Conservation (phyloP, 129 eudicot genomes). For the Saussurea involucrata region DNA sequence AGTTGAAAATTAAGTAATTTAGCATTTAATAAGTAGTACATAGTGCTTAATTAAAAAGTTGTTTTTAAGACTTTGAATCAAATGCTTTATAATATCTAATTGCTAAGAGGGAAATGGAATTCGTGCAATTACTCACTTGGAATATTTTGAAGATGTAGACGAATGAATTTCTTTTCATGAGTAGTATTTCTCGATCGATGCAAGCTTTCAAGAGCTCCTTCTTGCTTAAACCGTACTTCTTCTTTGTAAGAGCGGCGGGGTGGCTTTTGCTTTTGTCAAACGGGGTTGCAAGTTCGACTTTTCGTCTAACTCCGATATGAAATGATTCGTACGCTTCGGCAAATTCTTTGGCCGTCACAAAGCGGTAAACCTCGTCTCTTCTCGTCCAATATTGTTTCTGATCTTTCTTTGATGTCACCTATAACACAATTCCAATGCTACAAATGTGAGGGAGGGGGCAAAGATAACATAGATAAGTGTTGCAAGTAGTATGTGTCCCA, state of each 20-base stretch:
- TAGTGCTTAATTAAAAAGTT: no score
- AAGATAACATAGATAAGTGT: not conserved
- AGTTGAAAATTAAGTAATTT: no score
- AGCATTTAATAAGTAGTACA: no score
- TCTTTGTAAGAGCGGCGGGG: slow-evolving; percentile 78
- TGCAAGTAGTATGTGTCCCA: not conserved
- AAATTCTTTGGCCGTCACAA: slow-evolving; percentile 60
- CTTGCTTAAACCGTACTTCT: slow-evolving; percentile 48
- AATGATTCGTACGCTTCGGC: slow-evolving; percentile 56
- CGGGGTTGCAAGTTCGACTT: slow-evolving; percentile 43
- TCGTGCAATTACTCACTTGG: slow-evolving; percentile 41
- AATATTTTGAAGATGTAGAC: slow-evolving; percentile 55
- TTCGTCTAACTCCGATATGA: slow-evolving; percentile 49
- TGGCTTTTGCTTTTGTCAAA: slow-evolving; percentile 75
- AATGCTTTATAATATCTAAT: no score
- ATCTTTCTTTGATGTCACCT: slow-evolving; percentile 93
- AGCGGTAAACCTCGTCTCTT: slow-evolving; percentile 56
- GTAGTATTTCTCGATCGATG: slow-evolving; percentile 51
- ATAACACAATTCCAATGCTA: slow-evolving; percentile 17
- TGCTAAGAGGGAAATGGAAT: not conserved
- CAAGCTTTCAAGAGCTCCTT: slow-evolving; percentile 64
- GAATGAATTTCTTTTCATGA: slow-evolving; percentile 90
- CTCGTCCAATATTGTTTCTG: slow-evolving; percentile 72
- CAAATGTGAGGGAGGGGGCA: not conserved
- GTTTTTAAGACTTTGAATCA: no score